phyloP scores from a whole-genome alignment of 2,329 filamentous ascomycete species.

The Boeremia exigua region DNA sequence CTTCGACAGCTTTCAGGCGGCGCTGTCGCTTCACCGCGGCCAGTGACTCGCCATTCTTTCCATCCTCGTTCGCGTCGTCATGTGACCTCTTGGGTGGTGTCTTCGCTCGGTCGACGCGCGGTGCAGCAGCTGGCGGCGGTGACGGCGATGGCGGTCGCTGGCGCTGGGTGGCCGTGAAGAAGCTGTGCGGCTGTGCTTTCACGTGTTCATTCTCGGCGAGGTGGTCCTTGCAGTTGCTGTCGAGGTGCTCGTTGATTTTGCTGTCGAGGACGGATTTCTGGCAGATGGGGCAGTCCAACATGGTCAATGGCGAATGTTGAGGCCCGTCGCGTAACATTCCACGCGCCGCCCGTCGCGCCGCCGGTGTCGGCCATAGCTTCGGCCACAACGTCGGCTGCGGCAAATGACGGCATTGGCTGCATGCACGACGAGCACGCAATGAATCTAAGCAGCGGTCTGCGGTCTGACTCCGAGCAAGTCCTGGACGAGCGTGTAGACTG shows the following conservation, averaged over 20 bases:
- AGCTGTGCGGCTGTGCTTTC: conserved; percentile 52
- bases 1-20: conserved; percentile 62
- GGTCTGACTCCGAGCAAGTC: neutral
- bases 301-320: conserved; percentile 20
- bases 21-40: conserved; percentile 60
- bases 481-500: neutral
- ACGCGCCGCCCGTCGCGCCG: conserved; percentile 8
- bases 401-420: conserved; percentile 26
- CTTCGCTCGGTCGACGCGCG: conserved; percentile 27
- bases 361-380: neutral
- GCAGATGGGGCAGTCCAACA: conserved; percentile 84
- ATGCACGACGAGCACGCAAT: conserved; percentile 42
- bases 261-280: conserved; percentile 71
- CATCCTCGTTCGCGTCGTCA: conserved; percentile 26
- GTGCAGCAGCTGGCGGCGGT: conserved; percentile 21
- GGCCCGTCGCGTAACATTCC: conserved; percentile 15
- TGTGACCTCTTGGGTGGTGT: conserved; percentile 41
- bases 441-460: neutral
- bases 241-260: conserved; percentile 89
- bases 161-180: conserved; percentile 61
- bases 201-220: conserved; percentile 59
- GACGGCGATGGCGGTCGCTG: conserved; percentile 28
- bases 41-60: conserved; percentile 26
- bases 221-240: conserved; percentile 77
- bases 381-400: neutral